phyloP scores from a whole-genome alignment of 1,284 basidiomycete species.

The Tremellales sp. region DNA sequence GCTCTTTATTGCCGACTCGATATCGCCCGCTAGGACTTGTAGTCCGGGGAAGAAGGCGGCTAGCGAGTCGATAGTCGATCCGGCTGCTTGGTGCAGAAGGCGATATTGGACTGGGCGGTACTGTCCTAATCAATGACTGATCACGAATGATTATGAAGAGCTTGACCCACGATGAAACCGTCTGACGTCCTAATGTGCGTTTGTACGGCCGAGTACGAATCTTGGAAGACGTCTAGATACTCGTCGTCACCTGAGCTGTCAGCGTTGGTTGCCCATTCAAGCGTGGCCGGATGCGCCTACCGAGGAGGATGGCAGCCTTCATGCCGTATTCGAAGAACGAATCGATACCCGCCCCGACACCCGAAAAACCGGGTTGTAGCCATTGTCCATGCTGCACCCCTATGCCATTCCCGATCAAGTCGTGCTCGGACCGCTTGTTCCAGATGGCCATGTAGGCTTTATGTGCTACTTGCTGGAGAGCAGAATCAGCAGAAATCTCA shows the following conservation, averaged over 20 bases:
- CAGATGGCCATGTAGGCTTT: slow-evolving; percentile 84
- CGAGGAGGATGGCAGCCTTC: slow-evolving; percentile 70
- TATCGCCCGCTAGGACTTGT: slow-evolving; percentile 82
- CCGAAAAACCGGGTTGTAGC: slow-evolving; percentile 63
- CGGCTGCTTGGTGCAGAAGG: slow-evolving; percentile 22
- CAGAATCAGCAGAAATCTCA: slow-evolving; percentile 1
- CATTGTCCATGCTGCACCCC: slow-evolving; percentile 57
- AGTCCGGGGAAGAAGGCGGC: slow-evolving; percentile 52
- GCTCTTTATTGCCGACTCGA: slow-evolving; percentile 79
- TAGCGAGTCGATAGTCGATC: slow-evolving; percentile 46
- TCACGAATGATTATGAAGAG: background rate
- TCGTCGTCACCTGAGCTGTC: slow-evolving; percentile 63
- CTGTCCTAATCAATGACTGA: slow-evolving; percentile 14
- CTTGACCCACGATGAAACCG: slow-evolving; percentile 83
- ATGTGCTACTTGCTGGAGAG: slow-evolving; percentile 44
- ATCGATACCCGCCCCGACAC: slow-evolving; percentile 87
- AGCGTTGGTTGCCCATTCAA: too few species aligned
- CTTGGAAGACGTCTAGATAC: slow-evolving; percentile 83
- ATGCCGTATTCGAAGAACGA: slow-evolving; percentile 84
- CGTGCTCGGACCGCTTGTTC: slow-evolving; percentile 77
- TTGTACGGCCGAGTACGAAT: slow-evolving; percentile 83
- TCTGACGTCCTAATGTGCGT: slow-evolving; percentile 72
- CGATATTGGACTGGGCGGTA: slow-evolving; percentile 36
- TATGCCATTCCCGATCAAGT: slow-evolving; percentile 82
- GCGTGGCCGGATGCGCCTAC: slow-evolving; percentile 50